phyloP scores from a whole-genome alignment of 805 yeast species.

The Spathaspora hagerdaliae region DNA sequence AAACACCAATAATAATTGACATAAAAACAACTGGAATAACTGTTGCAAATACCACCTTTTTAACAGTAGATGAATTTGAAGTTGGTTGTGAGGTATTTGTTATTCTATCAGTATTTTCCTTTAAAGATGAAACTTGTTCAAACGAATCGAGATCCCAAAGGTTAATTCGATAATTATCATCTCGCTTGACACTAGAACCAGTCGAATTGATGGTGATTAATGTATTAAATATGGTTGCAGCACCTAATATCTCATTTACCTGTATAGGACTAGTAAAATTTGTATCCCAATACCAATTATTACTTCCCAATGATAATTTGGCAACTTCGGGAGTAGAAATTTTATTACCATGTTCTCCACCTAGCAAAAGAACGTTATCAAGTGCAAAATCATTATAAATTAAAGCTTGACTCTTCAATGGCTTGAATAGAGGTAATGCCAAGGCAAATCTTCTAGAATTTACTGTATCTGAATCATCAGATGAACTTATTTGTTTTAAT shows the following conservation, averaged over 20 bases:
- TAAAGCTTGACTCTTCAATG: conserved; percentile 13
- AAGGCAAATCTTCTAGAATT: conserved; percentile 53
- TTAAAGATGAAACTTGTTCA: conserved; percentile 22
- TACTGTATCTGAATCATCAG: conserved; percentile 24
- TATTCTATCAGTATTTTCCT: conserved; percentile 7
- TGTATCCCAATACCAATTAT: conserved; percentile 38
- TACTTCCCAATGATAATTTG: conserved; percentile 27
- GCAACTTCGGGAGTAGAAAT: conserved; percentile 41
- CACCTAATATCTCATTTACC: conserved; percentile 40
- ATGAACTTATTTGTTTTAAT: conserved; percentile 34
- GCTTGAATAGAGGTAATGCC: conserved; percentile 50
- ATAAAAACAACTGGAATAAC: conserved; percentile 27
- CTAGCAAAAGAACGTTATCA: conserved; percentile 48
- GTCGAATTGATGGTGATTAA: conserved; percentile 38
- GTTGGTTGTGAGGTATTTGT: not conserved
- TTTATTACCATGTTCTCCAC: conserved; percentile 41
- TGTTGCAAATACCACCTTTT: conserved; percentile 26
- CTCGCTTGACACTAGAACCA: conserved; percentile 14
- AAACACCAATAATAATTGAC: conserved; percentile 9
- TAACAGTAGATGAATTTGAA: not conserved
- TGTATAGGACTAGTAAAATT: conserved; percentile 5
- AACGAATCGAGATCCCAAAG: conserved; percentile 40
- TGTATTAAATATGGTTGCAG: conserved; percentile 49
- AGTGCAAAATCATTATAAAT: conserved; percentile 31
- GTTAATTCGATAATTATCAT: conserved; percentile 26